A percentile compares a stretch with the other conserved stretches of the same genome.
phyloP scores from a whole-genome alignment of 495 filamentous ascomycete species.

The Penicillium robsamsonii region DNA sequence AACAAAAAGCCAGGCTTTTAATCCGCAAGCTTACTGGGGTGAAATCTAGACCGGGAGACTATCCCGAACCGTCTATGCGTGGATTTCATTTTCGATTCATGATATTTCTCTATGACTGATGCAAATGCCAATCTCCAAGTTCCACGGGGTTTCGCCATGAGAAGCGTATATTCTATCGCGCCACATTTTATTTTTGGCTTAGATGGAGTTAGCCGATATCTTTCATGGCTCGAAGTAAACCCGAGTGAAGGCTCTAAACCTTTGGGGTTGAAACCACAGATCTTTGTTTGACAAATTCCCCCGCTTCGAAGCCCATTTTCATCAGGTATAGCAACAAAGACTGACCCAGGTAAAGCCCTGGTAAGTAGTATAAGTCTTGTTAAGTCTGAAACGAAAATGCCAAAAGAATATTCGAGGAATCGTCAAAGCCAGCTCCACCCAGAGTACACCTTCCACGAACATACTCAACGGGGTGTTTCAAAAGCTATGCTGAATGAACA shows the following conservation, averaged over 20 bases:
- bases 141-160: background rate
- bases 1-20: background rate
- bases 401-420: background rate
- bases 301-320: background rate
- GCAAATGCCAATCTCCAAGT: constrained; percentile 26
- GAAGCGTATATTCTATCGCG: background rate
- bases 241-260: background rate
- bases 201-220: background rate
- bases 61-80: background rate
- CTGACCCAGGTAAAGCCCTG: background rate
- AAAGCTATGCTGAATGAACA: background rate
- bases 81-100: background rate
- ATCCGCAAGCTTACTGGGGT: background rate
- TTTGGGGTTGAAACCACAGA: no score
- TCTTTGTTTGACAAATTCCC: background rate
- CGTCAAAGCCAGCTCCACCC: background rate
- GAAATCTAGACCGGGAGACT: background rate
- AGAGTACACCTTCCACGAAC: background rate
- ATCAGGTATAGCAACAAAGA: no score
- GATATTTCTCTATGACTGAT: background rate
- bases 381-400: no score
- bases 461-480: background rate
- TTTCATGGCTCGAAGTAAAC: background rate
- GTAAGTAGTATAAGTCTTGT: background rate
- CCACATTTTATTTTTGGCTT: background rate